Evolutionary conservation across 495 filamentous ascomycete species (phyloP), one percentile per base, ranked within the genome.

Genomic region (Aspergillus heteromorphus): DNA sequence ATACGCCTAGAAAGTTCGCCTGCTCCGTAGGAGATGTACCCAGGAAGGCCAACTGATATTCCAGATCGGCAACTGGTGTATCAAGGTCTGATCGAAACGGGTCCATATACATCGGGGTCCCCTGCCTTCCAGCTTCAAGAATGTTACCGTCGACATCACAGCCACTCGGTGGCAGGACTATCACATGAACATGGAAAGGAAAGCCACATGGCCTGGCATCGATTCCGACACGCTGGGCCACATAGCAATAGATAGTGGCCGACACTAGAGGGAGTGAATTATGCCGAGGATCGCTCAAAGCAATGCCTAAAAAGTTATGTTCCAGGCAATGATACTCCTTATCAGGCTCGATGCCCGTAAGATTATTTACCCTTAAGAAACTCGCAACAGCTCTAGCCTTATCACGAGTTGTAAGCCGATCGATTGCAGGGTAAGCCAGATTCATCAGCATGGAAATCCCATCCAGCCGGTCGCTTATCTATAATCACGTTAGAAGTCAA

Each of bases 221-320:
- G 21, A 96, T 61, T 6, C 86, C 86, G 11, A 92, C 63, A 40
- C 83, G 74, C 49, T 78, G 67, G 1, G 85, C 85, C n/a, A 88
- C 61, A 47, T 78, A 78, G 67, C 85, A 88, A 69, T 82, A 89
- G 53, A 87, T 85, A n/a, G 75, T 79, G 30, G 85, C 84, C 0
- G 88, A 91, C 52, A 92, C 83, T 45, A 95, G 70, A 0, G 91
- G 91, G 6, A 95, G 70, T 17, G 89, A 88, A 11, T 85, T 81
- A 57, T 95, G 89, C 0, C 74, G 70, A 9, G 64, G 58, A 36
- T 85, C 77, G 18, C 70, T 73, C 41, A 89, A 60, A 7, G 82
- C 83, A 27, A 91, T 73, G 8, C 90, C 88, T 49, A 98, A 80
- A 49, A 95, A 88, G 55, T 85, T 92, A 61, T 97, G 95, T 54